These are phyloP conservation scores for Pseudohyphozyma bogoriensis DNA, from an alignment of 768 basidiomycete genomes.

Conservation along the genomic window DNA sequence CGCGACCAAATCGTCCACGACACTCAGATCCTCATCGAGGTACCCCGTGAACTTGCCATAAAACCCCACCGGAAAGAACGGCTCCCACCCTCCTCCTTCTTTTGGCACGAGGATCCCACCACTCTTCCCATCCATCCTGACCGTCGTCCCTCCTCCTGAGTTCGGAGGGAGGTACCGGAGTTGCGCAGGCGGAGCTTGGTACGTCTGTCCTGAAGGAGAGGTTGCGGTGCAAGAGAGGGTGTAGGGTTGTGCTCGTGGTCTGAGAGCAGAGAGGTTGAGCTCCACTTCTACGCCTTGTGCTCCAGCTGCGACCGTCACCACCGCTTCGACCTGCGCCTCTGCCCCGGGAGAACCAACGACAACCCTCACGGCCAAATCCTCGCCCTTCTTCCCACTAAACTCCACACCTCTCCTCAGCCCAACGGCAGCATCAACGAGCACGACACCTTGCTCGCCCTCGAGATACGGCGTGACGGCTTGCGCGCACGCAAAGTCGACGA, in stretches of 20 bases:
- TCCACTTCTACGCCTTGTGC: not conserved
- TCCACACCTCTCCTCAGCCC: not conserved
- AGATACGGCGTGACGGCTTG: not conserved
- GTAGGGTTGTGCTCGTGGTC: not conserved
- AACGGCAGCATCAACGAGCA: not conserved
- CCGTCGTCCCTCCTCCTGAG: not conserved
- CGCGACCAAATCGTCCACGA: constrained; percentile 50
- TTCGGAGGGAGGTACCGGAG: not conserved
- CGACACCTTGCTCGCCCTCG: not conserved
- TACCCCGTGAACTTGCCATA: constrained; percentile 49
- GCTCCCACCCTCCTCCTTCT: constrained; percentile 32
- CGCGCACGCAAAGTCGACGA: not conserved
- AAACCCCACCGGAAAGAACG: constrained; percentile 61
- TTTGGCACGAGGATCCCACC: not conserved
- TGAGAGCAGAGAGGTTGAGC: not conserved
- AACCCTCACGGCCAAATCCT: too few species aligned
- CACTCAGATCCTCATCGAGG: constrained; percentile 42
- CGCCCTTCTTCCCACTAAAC: not conserved
- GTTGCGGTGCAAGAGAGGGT: not conserved
- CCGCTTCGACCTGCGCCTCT: not conserved
- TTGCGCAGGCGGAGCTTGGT: too few species aligned
- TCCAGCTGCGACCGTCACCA: not conserved
- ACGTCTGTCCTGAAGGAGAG: not conserved
- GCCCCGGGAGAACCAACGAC: not conserved
- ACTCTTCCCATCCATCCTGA: not conserved